phyloP scores from a whole-genome alignment of 1,139 yeast genomes.

The Blastobotrys serpentis region DNA sequence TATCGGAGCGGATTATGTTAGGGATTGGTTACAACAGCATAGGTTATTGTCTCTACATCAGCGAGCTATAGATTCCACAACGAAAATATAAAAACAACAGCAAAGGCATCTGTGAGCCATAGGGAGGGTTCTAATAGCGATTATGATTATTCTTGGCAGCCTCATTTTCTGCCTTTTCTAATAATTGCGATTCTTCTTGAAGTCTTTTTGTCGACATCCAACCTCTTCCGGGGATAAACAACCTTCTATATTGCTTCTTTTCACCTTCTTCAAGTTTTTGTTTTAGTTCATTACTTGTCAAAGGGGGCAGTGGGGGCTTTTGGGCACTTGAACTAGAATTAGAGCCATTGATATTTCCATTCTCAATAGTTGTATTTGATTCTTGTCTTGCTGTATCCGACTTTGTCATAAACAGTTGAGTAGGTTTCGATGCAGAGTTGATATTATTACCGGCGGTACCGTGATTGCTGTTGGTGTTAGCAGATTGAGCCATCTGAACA shows the following conservation, averaged over 20 bases:
- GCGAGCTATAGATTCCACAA: constrained; percentile 22
- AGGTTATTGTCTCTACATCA: constrained; percentile 27
- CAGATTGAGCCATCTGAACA: constrained; percentile 14
- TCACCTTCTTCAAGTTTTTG: constrained; percentile 33
- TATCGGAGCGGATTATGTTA: constrained; percentile 32
- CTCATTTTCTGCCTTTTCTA: constrained; percentile 20
- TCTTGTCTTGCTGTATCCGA: constrained; percentile 6
- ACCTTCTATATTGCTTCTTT: constrained; percentile 42
- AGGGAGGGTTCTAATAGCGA: no score
- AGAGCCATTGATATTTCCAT: neutral
- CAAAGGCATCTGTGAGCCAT: no score
- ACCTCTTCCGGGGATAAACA: constrained; percentile 54
- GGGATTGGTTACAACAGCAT: constrained; percentile 34
- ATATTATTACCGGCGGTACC: neutral
- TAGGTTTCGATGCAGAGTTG: constrained; percentile 4
- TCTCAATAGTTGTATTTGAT: no score
- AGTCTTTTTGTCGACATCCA: constrained; percentile 48
- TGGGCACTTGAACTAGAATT: constrained; percentile 10
- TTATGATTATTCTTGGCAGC: constrained; percentile 4
- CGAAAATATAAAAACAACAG: constrained; percentile 2
- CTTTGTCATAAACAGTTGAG: constrained; percentile 12
- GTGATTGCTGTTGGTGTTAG: neutral
- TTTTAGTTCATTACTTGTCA: constrained; percentile 20
- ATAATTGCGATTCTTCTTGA: constrained; percentile 33
- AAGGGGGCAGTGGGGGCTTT: constrained; percentile 13